Evolutionary conservation across 2,329 filamentous ascomycete species (phyloP).

Genomic region (Ophiostoma quercus): DNA sequence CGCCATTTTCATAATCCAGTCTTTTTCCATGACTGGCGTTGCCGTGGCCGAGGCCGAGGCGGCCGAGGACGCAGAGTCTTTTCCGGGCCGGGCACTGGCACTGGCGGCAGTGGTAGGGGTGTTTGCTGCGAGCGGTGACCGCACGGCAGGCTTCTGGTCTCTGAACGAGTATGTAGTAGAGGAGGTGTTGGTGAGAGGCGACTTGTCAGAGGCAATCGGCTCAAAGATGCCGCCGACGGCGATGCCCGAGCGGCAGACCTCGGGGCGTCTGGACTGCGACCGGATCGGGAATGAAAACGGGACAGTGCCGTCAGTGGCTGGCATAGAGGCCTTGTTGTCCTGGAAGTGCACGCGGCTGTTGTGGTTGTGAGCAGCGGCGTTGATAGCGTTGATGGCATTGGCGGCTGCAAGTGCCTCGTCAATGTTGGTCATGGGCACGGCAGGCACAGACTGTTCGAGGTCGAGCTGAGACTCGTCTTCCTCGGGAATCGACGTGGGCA

Average conservation of each 20-base stretch:
- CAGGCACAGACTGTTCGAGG: constrained; percentile 1
- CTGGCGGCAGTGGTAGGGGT: constrained; percentile 14
- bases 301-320: not conserved
- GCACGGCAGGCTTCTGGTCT: constrained; percentile 6
- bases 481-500: constrained; percentile 53
- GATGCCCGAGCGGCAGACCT: constrained; percentile 19
- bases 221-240: constrained; percentile 22
- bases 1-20: constrained; percentile 90
- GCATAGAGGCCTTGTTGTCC: constrained; percentile 1
- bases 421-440: constrained; percentile 18
- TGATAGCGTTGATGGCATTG: not conserved
- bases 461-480: constrained; percentile 42
- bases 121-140: constrained; percentile 18
- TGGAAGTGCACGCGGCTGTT: constrained; percentile 17
- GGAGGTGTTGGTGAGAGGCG: not conserved
- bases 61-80: not conserved
- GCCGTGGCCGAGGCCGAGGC: not conserved
- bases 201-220: constrained; percentile 15
- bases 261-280: constrained; percentile 18
- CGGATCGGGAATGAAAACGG: constrained; percentile 19
- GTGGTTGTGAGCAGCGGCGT: not conserved
- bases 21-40: constrained; percentile 63
- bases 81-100: not conserved
- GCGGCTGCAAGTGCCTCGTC: constrained; percentile 19
- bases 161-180: not conserved